Evolutionary conservation across 2,329 filamentous ascomycete species (phyloP).

Genomic region (Fusarium nisikadoi): DNA sequence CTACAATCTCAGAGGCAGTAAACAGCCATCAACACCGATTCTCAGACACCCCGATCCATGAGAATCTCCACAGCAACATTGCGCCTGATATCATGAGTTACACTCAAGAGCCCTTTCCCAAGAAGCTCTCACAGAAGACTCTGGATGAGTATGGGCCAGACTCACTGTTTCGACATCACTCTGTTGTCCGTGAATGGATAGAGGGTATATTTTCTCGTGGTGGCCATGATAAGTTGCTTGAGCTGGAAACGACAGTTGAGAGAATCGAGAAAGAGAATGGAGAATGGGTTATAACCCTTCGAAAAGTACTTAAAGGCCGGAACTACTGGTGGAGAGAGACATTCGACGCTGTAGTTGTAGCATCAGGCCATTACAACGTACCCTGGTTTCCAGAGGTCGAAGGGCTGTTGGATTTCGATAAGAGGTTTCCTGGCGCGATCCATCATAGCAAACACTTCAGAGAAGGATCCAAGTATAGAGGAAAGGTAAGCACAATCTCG

Average conservation of each 20-base stretch:
- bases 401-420: conserved; percentile 15
- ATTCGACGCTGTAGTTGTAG: conserved; percentile 29
- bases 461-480: background rate
- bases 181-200: conserved; percentile 22
- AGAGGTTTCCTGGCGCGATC: background rate
- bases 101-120: conserved; percentile 18
- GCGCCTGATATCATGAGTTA: conserved; percentile 23
- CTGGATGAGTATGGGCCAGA: conserved; percentile 9
- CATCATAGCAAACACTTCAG: conserved; percentile 31
- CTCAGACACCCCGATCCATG: conserved; percentile 16
- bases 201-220: conserved; percentile 14
- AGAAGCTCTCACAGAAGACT: conserved; percentile 2
- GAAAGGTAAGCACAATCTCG: background rate
- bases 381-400: conserved; percentile 26
- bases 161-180: conserved; percentile 13
- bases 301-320: conserved; percentile 7
- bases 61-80: conserved; percentile 28
- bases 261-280: conserved; percentile 4
- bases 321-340: conserved; percentile 33
- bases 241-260: conserved; percentile 17
- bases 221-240: conserved; percentile 5
- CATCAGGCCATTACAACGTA: conserved; percentile 27
- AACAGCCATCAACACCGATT: conserved; percentile 37
- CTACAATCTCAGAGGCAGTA: conserved; percentile 23
- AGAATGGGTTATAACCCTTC: conserved; percentile 18